Conservation (phyloP, 306 rosid genomes). For the Datisca glomerata region DNA sequence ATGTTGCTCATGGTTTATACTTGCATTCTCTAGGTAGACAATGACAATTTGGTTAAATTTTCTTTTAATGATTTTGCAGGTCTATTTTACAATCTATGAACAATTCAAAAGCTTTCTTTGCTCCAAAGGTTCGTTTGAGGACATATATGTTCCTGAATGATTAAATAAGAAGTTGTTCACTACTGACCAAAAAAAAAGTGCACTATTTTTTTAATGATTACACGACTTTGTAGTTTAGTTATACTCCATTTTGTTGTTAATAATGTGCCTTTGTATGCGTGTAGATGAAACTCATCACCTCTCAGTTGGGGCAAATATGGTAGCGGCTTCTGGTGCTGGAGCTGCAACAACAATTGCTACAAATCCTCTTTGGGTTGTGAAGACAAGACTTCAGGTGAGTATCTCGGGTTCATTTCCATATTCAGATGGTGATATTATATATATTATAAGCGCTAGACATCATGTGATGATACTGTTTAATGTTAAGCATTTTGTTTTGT, state of each 20-base stretch:
- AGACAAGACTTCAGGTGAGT: constrained; percentile 80
- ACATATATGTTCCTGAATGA: background rate
- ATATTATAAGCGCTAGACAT: too few relatives aligned
- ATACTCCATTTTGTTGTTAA: too few relatives aligned
- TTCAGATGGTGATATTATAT: too few relatives aligned
- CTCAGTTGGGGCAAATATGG: constrained; percentile 68
- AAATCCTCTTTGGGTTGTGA: constrained; percentile 93
- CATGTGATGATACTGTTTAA: too few relatives aligned
- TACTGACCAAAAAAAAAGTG: too few relatives aligned
- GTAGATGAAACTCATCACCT: constrained; percentile 59
- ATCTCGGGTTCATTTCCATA: constrained; percentile 12
- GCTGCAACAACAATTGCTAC: constrained; percentile 71
- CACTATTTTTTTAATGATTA: too few relatives aligned
- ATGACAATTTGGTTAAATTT: background rate
- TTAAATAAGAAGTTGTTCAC: background rate
- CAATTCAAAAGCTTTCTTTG: constrained; percentile 51
- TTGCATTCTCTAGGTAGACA: background rate
- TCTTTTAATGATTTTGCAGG: constrained; percentile 28
- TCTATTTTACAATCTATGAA: constrained; percentile 59
- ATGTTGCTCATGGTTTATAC: too few relatives aligned
- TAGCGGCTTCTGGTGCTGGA: constrained; percentile 91
- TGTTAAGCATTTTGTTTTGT: too few relatives aligned
- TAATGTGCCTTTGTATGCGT: constrained; percentile 17
- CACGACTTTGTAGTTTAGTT: too few relatives aligned
- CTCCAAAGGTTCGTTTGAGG: constrained; percentile 42